Percentiles rank a stretch among this genome's conserved stretches.
phyloP scores from a whole-genome alignment of 148 eudicot genomes.

The Talinum fruticosum region DNA sequence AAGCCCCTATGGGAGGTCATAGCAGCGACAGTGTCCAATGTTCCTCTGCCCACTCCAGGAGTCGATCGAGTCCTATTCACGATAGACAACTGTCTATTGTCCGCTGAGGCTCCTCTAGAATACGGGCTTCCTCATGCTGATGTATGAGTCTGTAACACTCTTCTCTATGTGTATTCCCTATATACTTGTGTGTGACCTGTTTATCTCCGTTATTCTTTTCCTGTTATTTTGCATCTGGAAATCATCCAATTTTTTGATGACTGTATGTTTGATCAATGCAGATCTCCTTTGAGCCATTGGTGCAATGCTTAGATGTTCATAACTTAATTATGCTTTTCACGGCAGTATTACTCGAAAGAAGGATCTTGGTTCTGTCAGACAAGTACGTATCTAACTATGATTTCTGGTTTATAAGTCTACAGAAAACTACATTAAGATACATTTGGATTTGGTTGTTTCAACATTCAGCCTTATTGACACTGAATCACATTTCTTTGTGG shows the following conservation, averaged over 20 bases:
- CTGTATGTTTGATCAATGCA: slow-evolving; percentile 29
- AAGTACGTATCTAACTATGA: slow-evolving; percentile 42
- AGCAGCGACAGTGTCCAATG: slow-evolving; percentile 59
- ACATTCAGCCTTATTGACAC: neutral
- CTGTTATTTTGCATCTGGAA: neutral
- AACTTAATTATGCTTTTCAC: slow-evolving; percentile 82
- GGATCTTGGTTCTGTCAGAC: slow-evolving; percentile 80
- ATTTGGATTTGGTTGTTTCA: neutral
- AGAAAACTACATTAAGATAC: neutral
- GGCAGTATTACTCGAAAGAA: slow-evolving; percentile 84
- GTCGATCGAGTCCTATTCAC: slow-evolving; percentile 82
- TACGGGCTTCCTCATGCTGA: slow-evolving; percentile 97
- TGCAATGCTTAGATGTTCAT: slow-evolving; percentile 94
- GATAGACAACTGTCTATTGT: slow-evolving; percentile 80
- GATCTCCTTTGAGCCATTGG: slow-evolving; percentile 90
- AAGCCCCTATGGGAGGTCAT: slow-evolving; percentile 96
- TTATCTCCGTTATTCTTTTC: neutral
- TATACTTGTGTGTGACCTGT: neutral
- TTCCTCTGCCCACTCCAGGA: slow-evolving; percentile 92
- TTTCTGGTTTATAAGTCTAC: neutral
- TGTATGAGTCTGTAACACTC: slow-evolving; percentile 38
- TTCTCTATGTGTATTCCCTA: neutral
- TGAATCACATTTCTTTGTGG: neutral
- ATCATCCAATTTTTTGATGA: slow-evolving; percentile 11
- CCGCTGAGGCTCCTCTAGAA: slow-evolving; percentile 84